Percentiles rank a stretch among this genome's conserved stretches.
Conservation (phyloP, 257 asterid species). For the Petrea volubilis region DNA sequence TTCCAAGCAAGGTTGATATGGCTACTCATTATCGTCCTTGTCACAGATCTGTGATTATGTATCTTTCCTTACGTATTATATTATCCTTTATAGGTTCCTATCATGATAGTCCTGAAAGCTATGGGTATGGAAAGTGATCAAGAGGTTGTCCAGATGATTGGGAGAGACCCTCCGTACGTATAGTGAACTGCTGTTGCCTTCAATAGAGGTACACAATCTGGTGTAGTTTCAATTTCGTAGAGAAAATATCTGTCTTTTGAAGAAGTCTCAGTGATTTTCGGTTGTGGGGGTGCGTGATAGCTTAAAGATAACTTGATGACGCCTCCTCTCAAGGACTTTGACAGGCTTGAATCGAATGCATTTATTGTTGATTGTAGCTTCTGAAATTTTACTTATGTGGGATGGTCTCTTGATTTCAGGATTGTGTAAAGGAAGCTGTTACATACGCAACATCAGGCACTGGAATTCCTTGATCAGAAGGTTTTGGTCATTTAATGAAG, state of each 20-base stretch:
- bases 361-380: constrained; percentile 1
- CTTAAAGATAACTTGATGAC: background rate
- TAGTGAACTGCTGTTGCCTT: constrained; percentile 83
- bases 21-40: constrained; percentile 15
- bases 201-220: constrained; percentile 69
- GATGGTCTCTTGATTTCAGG: constrained; percentile 56
- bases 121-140: constrained; percentile 99
- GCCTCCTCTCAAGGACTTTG: constrained; percentile 4
- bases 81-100: constrained; percentile 66
- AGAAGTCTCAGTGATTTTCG: background rate
- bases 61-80: constrained; percentile 10
- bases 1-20: constrained; percentile 61
- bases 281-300: constrained; percentile 7
- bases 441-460: constrained; percentile 71
- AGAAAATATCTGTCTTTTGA: background rate
- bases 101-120: constrained; percentile 88
- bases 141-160: constrained; percentile 97
- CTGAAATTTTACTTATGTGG: constrained; percentile 14
- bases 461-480: constrained; percentile 81
- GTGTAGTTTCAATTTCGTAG: constrained; percentile 3
- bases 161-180: constrained; percentile 96
- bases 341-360: constrained; percentile 10
- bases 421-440: constrained; percentile 65
- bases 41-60: constrained; percentile 1
- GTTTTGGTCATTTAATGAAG: constrained; percentile 31